phyloP scores from a whole-genome alignment of 208 protist genomes.

The Acanthamoeba healyi region DNA sequence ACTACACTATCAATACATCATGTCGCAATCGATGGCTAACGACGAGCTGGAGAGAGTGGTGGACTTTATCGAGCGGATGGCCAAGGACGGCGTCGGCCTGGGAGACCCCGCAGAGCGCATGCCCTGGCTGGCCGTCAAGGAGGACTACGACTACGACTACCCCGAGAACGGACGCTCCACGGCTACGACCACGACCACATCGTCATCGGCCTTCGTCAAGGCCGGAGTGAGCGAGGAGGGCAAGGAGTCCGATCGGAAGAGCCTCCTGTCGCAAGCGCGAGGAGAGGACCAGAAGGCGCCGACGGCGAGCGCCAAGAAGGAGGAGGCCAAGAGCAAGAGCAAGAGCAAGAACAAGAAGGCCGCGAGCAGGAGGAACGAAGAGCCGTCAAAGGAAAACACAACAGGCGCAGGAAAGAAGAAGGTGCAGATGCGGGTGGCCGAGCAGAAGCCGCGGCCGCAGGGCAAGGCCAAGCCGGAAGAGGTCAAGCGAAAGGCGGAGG shows the following conservation, averaged over 20 bases:
- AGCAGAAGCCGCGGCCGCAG: neutral
- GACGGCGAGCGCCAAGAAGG: no score
- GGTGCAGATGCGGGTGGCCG: neutral
- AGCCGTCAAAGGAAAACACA: slow-evolving; percentile 22
- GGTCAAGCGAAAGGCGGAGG: neutral
- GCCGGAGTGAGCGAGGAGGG: neutral
- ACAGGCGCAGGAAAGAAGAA: neutral
- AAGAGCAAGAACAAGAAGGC: slow-evolving; percentile 12
- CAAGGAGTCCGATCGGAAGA: neutral
- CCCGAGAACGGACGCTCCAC: neutral
- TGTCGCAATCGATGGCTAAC: slow-evolving; percentile 21
- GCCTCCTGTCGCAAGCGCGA: neutral
- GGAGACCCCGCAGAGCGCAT: neutral
- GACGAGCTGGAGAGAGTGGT: slow-evolving; percentile 43
- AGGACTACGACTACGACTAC: slow-evolving; percentile 2
- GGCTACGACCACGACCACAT: neutral
- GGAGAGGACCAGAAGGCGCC: neutral
- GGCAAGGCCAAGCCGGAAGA: neutral
- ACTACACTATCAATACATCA: neutral
- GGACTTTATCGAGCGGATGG: slow-evolving; percentile 21
- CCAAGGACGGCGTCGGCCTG: neutral
- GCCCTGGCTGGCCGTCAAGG: neutral
- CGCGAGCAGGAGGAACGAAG: neutral
- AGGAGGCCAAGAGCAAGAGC: neutral
- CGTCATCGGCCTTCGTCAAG: neutral